Percentiles rank a stretch among this genome's conserved stretches.
phyloP scores from a whole-genome alignment of 805 yeast species.

The Yamadazyma scolyti region DNA sequence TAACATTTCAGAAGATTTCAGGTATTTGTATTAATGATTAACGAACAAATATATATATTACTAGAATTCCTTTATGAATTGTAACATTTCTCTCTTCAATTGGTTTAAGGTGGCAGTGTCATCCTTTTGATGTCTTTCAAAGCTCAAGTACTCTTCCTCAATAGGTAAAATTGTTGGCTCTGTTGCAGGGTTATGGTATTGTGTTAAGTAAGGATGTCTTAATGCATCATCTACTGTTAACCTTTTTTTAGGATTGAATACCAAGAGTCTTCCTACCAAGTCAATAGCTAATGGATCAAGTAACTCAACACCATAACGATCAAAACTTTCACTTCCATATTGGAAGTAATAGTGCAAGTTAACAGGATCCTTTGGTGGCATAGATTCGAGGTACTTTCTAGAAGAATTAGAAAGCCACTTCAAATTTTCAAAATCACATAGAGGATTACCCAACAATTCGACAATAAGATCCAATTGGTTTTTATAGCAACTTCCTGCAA shows the following conservation, averaged over 20 bases:
- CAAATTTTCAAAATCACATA: conserved; percentile 12
- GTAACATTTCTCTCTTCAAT: neutral
- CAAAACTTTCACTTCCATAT: conserved; percentile 17
- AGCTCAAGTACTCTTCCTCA: conserved; percentile 21
- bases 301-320: conserved; percentile 9
- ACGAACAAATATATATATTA: neutral
- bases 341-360: conserved; percentile 16
- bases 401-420: conserved; percentile 21
- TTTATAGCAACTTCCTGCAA: conserved; percentile 74
- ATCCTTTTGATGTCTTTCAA: conserved; percentile 21
- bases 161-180: conserved; percentile 26
- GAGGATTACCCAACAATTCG: conserved; percentile 69
- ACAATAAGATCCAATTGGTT: conserved; percentile 65
- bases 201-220: conserved; percentile 78
- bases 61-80: neutral
- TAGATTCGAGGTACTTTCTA: conserved; percentile 18
- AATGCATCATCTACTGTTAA: conserved; percentile 87
- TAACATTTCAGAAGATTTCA: conserved; percentile 40
- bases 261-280: conserved; percentile 59
- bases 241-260: conserved; percentile 83
- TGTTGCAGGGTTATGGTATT: conserved; percentile 59
- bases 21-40: conserved; percentile 27
- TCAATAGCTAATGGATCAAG: conserved; percentile 28
- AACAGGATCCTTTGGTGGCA: conserved; percentile 18
- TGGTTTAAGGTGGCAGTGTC: neutral